Conservation (phyloP, 2,329 filamentous ascomycete species). For the Scedosporium boydii region DNA sequence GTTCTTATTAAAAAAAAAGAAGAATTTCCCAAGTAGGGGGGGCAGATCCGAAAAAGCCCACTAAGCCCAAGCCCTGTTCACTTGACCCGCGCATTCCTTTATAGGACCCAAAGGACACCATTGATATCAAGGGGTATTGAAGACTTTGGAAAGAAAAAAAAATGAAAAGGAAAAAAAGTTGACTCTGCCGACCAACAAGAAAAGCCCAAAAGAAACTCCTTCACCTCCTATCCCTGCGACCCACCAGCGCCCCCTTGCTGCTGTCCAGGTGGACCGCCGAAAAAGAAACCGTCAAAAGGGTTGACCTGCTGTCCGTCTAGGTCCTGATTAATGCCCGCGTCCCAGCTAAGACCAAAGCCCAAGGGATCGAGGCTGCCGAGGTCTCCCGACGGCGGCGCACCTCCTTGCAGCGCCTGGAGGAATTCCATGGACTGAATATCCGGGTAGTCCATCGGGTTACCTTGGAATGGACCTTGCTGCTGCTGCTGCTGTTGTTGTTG, state of each 20-base stretch:
- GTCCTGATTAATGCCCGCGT: slow-evolving; percentile 52
- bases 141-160: background rate
- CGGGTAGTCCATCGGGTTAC: slow-evolving; percentile 27
- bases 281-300: slow-evolving; percentile 66
- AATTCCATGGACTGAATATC: slow-evolving; percentile 47
- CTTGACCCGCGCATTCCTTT: background rate
- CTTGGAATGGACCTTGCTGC: slow-evolving; percentile 16
- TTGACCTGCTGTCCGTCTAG: slow-evolving; percentile 53
- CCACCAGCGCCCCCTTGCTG: slow-evolving; percentile 14
- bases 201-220: background rate
- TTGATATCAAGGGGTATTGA: background rate
- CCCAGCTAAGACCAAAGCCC: slow-evolving; percentile 58
- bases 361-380: slow-evolving; percentile 47
- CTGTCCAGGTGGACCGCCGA: slow-evolving; percentile 41
- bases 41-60: background rate
- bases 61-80: background rate
- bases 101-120: background rate
- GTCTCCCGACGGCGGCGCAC: slow-evolving; percentile 17
- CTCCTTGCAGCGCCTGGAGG: slow-evolving; percentile 31
- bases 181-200: background rate
- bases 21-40: background rate
- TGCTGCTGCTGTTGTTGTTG: slow-evolving; percentile 20
- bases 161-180: background rate
- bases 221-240: background rate
- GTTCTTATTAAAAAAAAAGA: background rate